Evolutionary conservation across 2,329 filamentous ascomycete species (phyloP), one percentile per base, ranked within the genome.

Genomic region (Colletotrichum spinosum): DNA sequence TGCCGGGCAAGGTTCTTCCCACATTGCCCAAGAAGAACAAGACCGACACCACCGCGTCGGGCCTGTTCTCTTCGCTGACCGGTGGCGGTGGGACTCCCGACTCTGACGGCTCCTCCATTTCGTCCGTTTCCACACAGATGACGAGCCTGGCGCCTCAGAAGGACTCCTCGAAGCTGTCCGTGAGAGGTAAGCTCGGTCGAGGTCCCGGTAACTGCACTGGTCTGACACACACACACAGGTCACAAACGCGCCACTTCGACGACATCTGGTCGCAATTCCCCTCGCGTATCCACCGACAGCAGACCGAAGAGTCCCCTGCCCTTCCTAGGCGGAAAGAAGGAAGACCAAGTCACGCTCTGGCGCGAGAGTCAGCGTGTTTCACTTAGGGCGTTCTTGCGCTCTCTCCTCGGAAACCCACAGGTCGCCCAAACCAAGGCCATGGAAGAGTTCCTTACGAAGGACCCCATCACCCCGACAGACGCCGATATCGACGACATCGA

Each of bases 1-100:
- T 98, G 58, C 96, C 96, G 0, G 96, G 96, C 15, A 97, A 97
- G 73, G 87, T 97, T 6, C 83, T 99, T 3, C 92, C 94, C 10
- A 88, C 93, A 1, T 81, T 98, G 54, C 96, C 96, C 1, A 90
- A 90, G 75, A 98, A 98, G 86, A 97, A 97, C 78, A 97, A 95
- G 78, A 87, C 90, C 17, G 90, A 90, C 69, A 90, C 89, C 2
- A 89, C 90, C 2, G 82, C 91, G 7, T 84, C 87, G 1, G 83
- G 82, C 34, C 75, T 91, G 25, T 78, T 90, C 10, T 78, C 81
- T 35, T 76, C 80, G 10, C 73, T 88, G 67, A 82, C 80, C 45
- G 86, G 85, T 25, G 85, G 85, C 25, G 85, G 84, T 38, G 86
- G 84, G 13, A 84, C 84, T 11, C 87, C 89, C 69, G 91, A 93